Evolutionary conservation across 83 land plant species (phyloP), one percentile per base, ranked within the genome.

Genomic region (Thuja plicata): DNA sequence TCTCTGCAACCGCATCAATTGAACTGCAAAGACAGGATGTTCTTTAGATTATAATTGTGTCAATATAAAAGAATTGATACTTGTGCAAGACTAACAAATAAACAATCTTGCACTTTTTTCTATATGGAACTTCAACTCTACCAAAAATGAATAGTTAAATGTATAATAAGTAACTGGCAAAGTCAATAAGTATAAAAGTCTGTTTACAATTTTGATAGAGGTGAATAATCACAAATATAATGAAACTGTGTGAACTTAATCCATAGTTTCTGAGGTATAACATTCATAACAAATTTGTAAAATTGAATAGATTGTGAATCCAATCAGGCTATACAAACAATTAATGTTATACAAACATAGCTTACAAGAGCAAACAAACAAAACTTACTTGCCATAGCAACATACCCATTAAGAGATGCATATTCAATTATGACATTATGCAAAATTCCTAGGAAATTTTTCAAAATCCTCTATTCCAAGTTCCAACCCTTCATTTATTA

Each of bases 21-120:
- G 13, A n/a, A 82, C 85, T 82, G 85, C 85, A 82, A 82, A 27
- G 32, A 82, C 41, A 46, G 54, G 34, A 43, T 24, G n/a, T 43
- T 82, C 34, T 46, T 82, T n/a, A 82, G 27, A 82, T 82, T 82
- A 82, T 27, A 46, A 45, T n/a, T 82, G 50, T 82, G 43, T 82
- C 85, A 21, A 9, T 46, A 41, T 27, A 46, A 8, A 82, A 45
- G n/a, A 27, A 24, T 45, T 1, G 27, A 81, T 43, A 24, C 52
- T 24, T 81, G 16, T 24, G 3, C 0, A 81, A 45, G 84, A 81
- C 13, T 81, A 81, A 41, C 48, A 81, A 45, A 81, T 34, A 81
- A 81, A 21, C 40, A 16, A 78, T 38, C 45, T 38, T 34, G 8
- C 21, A 43, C 10, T 81, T 9, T 12, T 17, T 81, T 41, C 30